Evolutionary conservation across 768 basidiomycete species (phyloP).

Genomic region (Mycena latifolia): DNA sequence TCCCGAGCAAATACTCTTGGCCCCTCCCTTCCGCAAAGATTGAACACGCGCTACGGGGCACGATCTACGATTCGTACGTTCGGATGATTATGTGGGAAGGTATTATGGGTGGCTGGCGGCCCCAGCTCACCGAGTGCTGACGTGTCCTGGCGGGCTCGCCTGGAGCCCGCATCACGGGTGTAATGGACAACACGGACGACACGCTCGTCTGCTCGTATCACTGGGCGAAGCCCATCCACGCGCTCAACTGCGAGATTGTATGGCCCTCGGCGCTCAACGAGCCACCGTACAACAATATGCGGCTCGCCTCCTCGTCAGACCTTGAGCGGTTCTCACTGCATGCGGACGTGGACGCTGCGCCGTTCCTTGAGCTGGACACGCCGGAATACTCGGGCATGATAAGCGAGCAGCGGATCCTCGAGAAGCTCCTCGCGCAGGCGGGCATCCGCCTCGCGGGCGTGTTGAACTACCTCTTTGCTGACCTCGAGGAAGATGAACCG

Average conservation of each 20-base stretch:
- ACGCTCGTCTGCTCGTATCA: conserved; percentile 77
- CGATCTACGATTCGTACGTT: no score
- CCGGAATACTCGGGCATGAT: conserved; percentile 83
- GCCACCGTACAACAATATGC: conserved; percentile 50
- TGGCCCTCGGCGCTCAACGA: no score
- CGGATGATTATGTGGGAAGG: no score
- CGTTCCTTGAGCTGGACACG: conserved; percentile 84
- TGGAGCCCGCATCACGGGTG: no score
- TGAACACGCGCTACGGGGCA: no score
- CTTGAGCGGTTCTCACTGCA: conserved; percentile 3
- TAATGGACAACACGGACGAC: conserved; percentile 61
- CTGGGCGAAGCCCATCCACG: conserved; percentile 82
- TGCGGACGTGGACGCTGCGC: conserved; percentile 17
- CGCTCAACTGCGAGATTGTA: conserved; percentile 84
- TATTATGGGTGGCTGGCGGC: no score
- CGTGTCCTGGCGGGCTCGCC: no score
- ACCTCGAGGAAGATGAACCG: conserved; percentile 44
- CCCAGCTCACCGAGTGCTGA: no score
- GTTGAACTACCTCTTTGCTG: conserved; percentile 80
- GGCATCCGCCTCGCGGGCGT: conserved; percentile 88
- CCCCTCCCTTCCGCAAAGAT: no score
- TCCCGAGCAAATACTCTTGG: no score
- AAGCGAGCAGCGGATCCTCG: conserved; percentile 75
- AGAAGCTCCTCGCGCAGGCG: conserved; percentile 85
- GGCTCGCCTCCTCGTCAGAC: no score